Percentiles rank a stretch among this genome's conserved stretches.
phyloP scores from a whole-genome alignment of 179 eudicot species.

The Dionaea muscipula region DNA sequence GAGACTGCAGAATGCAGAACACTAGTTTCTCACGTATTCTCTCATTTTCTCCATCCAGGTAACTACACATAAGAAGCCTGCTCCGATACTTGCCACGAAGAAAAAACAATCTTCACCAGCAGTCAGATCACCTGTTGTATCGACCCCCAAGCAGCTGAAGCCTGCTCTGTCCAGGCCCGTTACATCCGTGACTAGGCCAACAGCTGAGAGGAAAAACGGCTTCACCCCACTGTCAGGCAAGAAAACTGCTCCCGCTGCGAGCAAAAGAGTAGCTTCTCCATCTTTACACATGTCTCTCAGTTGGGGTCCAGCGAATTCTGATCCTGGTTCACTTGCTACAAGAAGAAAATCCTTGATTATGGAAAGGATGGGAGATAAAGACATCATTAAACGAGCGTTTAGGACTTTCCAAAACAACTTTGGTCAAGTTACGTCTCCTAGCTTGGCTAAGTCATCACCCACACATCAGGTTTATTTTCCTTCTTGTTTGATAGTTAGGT shows the following conservation, averaged over 20 bases:
- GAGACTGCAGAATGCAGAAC: not conserved
- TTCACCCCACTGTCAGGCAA: constrained; percentile 28
- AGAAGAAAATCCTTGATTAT: constrained; percentile 59
- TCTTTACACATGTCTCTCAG: constrained; percentile 69
- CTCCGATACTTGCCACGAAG: constrained; percentile 20
- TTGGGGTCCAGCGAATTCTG: constrained; percentile 32
- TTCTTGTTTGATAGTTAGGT: not conserved
- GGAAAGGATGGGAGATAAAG: constrained; percentile 98
- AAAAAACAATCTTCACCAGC: constrained; percentile 33
- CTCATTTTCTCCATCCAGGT: constrained; percentile 17
- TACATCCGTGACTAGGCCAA: constrained; percentile 23
- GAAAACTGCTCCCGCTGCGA: constrained; percentile 28
- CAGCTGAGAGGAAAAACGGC: constrained; percentile 32
- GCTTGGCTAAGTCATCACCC: constrained; percentile 19
- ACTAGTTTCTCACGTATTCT: constrained; percentile 2
- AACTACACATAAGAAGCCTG: constrained; percentile 26
- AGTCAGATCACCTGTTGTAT: constrained; percentile 19
- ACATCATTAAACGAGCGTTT: constrained; percentile 79
- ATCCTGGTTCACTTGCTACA: constrained; percentile 21
- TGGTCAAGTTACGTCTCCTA: constrained; percentile 24
- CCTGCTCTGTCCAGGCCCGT: constrained; percentile 16
- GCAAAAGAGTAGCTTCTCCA: constrained; percentile 35
- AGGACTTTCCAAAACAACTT: constrained; percentile 49
- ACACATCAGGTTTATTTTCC: constrained; percentile 33
- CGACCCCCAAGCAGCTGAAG: constrained; percentile 32